Evolutionary conservation across 148 eudicot genomes (phyloP).

Genomic region (Amaranthus cruentus): DNA sequence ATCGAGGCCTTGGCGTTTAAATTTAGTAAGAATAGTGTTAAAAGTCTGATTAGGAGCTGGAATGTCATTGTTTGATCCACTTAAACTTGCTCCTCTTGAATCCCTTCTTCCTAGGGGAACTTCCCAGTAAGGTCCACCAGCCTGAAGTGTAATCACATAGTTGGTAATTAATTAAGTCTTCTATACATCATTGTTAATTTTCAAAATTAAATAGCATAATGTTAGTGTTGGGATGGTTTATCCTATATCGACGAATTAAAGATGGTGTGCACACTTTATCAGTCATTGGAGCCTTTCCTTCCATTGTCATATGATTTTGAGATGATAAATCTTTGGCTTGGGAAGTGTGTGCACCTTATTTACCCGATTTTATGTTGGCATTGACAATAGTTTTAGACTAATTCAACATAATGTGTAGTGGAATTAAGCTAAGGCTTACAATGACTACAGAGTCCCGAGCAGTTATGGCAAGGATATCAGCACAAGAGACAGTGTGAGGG

Average conservation of each 20-base stretch:
- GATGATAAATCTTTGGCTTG: no score
- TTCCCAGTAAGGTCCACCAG: conserved; percentile 83
- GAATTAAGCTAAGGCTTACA: conserved; percentile 26
- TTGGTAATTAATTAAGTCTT: no score
- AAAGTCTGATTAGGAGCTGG: conserved; percentile 94
- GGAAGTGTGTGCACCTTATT: no score
- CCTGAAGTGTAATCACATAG: conserved; percentile 21
- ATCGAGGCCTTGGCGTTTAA: conserved; percentile 61
- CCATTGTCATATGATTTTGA: no score
- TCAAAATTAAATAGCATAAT: no score
- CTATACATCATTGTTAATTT: no score
- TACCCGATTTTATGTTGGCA: no score
- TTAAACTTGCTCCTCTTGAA: conserved; percentile 61
- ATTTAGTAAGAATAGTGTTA: conserved; percentile 76
- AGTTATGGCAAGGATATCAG: conserved; percentile 41
- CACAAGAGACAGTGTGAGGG: conserved; percentile 52
- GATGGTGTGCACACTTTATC: no score
- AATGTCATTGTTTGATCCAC: conserved; percentile 77
- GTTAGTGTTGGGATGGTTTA: no score
- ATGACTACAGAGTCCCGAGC: conserved; percentile 43
- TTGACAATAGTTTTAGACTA: no score
- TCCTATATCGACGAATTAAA: no score
- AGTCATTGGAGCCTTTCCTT: no score
- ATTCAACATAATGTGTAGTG: neutral
- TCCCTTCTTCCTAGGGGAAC: conserved; percentile 88